Base-by-base conservation (phyloP, 148 eudicot genomes). In the Beta vulgaris region DNA sequence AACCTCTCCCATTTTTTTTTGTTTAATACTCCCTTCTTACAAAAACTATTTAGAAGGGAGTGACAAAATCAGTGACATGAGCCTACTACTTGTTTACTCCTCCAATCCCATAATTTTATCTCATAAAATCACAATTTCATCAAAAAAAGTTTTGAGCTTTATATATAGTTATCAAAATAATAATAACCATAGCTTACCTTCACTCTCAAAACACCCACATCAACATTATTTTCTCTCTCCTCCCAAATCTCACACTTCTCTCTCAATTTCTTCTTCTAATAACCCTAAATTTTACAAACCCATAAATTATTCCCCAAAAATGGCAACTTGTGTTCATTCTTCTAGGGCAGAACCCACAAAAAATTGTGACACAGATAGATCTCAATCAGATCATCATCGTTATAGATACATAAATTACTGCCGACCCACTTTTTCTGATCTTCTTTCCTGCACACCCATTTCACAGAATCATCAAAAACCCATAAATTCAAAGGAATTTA, bases 321-420 rank as follows among this genome's bases (percentile, higher is more conserved):
- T 89, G 88, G 81, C 90, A 1, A 72, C 88, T 70, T 85, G 85
- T 72, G 55, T 86, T 46, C 86, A 86, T 59, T 68, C 86, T 14
- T 82, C 88, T 16, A 82, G 80, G 73, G 81, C 87, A 42, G 78
- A 85, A 40, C 73, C 65, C 72, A 73, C 74, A 15, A 77, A 72
- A 72, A 69, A 64, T 44, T 42, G 68, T 28, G 85, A 86, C 34
- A 78, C 77, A 59, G 78, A 83, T 13, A 73, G 67, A 39, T 68
- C 88, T 70, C 54, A 80, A 66, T 42, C 78, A 40, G 84, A 85
- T 9, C 84, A 82, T 39, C 70, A 73, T 64, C 75, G 82, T 44
- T 83, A 43, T 60, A 75, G 67, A 49, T 85, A 74, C 51, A 66
- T 26, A 25, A 83, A 76, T 25, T 80, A 75, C 42, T 73, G 69